Base-by-base conservation (phyloP, 306 rosid species). In the Fragaria nilgerrensis region DNA sequence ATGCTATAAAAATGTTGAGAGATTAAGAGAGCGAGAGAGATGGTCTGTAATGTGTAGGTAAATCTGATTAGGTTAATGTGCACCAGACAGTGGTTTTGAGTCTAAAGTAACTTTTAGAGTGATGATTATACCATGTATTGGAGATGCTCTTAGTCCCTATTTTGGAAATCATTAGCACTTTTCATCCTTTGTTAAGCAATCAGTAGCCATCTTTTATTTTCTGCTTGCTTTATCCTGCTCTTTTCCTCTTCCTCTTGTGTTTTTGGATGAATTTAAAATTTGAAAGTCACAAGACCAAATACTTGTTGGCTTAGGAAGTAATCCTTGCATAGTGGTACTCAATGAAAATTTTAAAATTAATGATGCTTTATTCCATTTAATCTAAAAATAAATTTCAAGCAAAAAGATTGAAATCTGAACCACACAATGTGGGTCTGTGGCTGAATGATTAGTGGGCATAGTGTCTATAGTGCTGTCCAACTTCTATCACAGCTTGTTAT, bases 61-160 rank as follows among this genome's bases (percentile, higher is more conserved):
- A 73, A 27, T 41, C 68, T 4, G 22, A 47, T 34, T 61, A 65
- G 53, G 83, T 68, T 58, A 68, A 78, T 68, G 74, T 64, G 50
- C 55, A 73, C 34, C 62, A 52, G 22, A 75, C 55, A 13, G 62
- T 23, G 59, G 62, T 61, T 67, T 62, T 50, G 82, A 70, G 72
- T 81, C 84, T 72, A 89, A 87, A 87, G 93, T 84, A 87, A 91
- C 90, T 89, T 87, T 85, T 84, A 87, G 83, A 75, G 84, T 81
- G 86, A 83, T 89, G 86, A 91, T 89, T 82, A 86, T 77, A 85
- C 85, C 86, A 70, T 79, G 85, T 86, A 85, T 81, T 79, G 69
- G 41, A 63, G 59, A 89, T 87, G 87, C 87, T 80, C 85, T 86
- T 82, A 74, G 62, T 84, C 87, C 77, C 86, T 86, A 82, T 88